Evolutionary conservation across 2,329 filamentous ascomycete genomes (phyloP), one percentile per base, ranked within the genome.

Genomic region (Stemphylium beticola): DNA sequence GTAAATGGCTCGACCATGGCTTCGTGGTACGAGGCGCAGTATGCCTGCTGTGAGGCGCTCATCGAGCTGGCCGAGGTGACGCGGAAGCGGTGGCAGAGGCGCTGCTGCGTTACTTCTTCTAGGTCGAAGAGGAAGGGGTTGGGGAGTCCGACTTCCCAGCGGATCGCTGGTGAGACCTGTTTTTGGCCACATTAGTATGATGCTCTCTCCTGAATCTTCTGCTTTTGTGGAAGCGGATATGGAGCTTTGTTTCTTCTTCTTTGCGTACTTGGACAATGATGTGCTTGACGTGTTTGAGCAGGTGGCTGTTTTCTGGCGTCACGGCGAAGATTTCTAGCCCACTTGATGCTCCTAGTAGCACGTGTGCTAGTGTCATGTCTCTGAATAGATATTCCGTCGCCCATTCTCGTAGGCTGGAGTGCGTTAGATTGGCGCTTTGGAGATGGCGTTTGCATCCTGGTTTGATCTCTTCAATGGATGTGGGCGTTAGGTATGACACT

Each of bases 361-460:
- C 54, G 47, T 65, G 57, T 5, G 42, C 18, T 14, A 65, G 26
- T 14, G 43, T 43, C 61, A 64, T 67, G 18, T 62, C 57, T 8
- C 48, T 46, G 39, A 64, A 64, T 32, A 64, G 24, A 42, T 54
- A 60, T 36, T 62, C 56, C 10, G 57, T 48, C 1, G 55, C 55
- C 55, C 59, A 62, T 54, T 64, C 57, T 34, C 47, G 55, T 6
- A 67, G 48, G 33, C 61, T 64, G 2, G 41, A 42, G 26, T 62
- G 58, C 3, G 60, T 53, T 4, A 58, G 33, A 48, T 64, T 65
- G 10, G 60, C 62, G 34, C 55, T 65, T 42, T 61, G 55, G n/a
- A 62, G 49, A 34, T 57, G 47, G 8, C 34, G 37, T 20, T 64
- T 61, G 18, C 37, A 53, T 45, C 55, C 52, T 36, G 44, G 55